Base-by-base conservation (phyloP, 2,329 filamentous ascomycete genomes). In the Didymella exigua region DNA sequence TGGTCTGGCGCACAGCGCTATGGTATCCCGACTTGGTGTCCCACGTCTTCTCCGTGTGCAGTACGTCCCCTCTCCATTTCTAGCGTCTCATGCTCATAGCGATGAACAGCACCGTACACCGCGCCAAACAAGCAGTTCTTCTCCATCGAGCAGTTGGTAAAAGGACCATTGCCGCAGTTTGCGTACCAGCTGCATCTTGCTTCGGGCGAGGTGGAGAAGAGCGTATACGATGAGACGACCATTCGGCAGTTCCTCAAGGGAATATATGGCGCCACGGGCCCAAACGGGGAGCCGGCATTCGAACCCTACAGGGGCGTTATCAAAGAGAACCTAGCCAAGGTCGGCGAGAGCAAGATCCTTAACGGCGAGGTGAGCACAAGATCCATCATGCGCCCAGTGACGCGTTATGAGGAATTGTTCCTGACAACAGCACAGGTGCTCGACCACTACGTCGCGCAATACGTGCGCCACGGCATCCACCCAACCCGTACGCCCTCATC, bases 141-240 rank as follows among this genome's bases (percentile, higher is more conserved):
- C 14, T 78, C 86, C 1, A 77, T 88, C 2, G 83, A 88, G 66
- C 76, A 83, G n/a, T 59, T 89, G 24, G 84, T 89, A 38, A 78
- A 79, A 37, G 77, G 62, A 68, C 80, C 49, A 67, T 65, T 90
- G 34, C 86, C 87, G 37, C 89, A 89, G 67, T 93, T 96, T 70
- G 81, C 77, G 13, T 99, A 99, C 75, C 93, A 97, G 79, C 72
- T 95, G 40, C 91, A 96, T 62, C 84, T 97, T 46, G 83, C 82
- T 1, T 86, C 87, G 18, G 85, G 86, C 0, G 86, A 89, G 14
- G 73, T 78, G 30, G 76, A 78, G 58, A 72, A 71, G 56, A 63
- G 52, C 29, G 66, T 78, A 56, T 80, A 82, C 21, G 84, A 84
- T 27, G 80, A 83, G 66, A 82, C 84, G 43, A 82, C 84, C 51